A percentile compares a stretch with the other conserved stretches of the same genome.
phyloP scores from a whole-genome alignment of 1,139 yeast genomes.

The Lodderomyces beijingensis region DNA sequence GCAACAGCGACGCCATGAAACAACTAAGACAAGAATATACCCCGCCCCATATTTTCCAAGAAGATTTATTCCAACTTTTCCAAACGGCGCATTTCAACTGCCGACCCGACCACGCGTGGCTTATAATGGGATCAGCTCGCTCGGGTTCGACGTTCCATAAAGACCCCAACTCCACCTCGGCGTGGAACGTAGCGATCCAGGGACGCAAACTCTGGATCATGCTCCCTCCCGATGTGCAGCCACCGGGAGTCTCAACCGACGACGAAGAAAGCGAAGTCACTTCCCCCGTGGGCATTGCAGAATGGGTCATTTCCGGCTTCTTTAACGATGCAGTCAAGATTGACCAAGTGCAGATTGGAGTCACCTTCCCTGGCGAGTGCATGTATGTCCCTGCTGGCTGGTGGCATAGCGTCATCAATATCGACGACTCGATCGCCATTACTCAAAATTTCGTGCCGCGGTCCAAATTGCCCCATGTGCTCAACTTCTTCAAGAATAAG shows the following conservation, averaged over 20 bases:
- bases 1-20: constrained; percentile 62
- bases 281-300: constrained; percentile 84
- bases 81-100: constrained; percentile 29
- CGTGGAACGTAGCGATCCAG: constrained; percentile 78
- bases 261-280: constrained; percentile 85
- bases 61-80: constrained; percentile 48
- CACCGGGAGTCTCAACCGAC: constrained; percentile 84
- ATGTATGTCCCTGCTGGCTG: constrained; percentile 90
- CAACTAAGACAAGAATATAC: constrained; percentile 50
- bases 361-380: constrained; percentile 79
- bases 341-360: constrained; percentile 57
- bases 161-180: constrained; percentile 86
- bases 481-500: constrained; percentile 64
- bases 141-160: constrained; percentile 90
- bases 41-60: constrained; percentile 49
- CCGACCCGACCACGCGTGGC: constrained; percentile 89
- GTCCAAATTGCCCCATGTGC: constrained; percentile 52
- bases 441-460: constrained; percentile 85
- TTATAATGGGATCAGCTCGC: constrained; percentile 74
- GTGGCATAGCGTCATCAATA: constrained; percentile 91
- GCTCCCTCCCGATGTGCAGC: constrained; percentile 72
- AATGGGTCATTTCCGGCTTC: constrained; percentile 82
- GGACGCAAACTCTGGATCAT: constrained; percentile 86
- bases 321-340: constrained; percentile 55
- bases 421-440: constrained; percentile 73